Base-by-base conservation (phyloP, 805 yeast species). In the Metschnikowia chrysomelidarum region DNA sequence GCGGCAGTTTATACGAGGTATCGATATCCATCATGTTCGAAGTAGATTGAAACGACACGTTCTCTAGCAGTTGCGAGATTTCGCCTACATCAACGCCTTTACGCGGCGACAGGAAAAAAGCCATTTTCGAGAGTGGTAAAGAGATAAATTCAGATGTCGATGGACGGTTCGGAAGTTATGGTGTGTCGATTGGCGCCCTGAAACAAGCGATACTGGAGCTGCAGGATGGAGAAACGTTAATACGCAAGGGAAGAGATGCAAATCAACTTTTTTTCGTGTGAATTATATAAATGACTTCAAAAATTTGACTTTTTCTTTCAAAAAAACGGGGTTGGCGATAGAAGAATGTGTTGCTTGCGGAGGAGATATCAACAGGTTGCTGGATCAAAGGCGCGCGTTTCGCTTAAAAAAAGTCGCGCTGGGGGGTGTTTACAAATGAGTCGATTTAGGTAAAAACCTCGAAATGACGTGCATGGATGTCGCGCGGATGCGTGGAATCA, bases 11-110 rank as follows among this genome's bases (percentile, higher is more conserved):
- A 38, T 47, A 57, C 23, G 60, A 52, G 9, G 67, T 52, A 43
- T 67, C 73, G 10, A 66, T 50, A 32, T 67, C 72, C 71, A 67
- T 66, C 51, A 50, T 46, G 27, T 56, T 56, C 28, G 23, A 25
- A n/a, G n/a, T n/a, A 30, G 54, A 51, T 36, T 46, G 42, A 19
- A 67, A 56, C 20, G 70, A 64, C 10, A 67, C 67, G 42, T 67
- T 67, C 47, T 67, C 73, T 58, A 67, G 57, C 24, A 63, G 54
- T 38, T 64, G 71, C 8, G 71, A 64, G 24, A 67, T 51, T 36
- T 66, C 69, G 13, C 62, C 62, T 28, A 67, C 45, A 26, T 55
- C 58, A 27, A 43, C 44, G 26, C 27, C 32, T 26, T 46, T 46
- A 22, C 46, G 46, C 19, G 49, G 49, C 10, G 49, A 36, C 16